Evolutionary conservation across 2,329 filamentous ascomycete species (phyloP).

Genomic region (Aspergillus transmontanensis): DNA sequence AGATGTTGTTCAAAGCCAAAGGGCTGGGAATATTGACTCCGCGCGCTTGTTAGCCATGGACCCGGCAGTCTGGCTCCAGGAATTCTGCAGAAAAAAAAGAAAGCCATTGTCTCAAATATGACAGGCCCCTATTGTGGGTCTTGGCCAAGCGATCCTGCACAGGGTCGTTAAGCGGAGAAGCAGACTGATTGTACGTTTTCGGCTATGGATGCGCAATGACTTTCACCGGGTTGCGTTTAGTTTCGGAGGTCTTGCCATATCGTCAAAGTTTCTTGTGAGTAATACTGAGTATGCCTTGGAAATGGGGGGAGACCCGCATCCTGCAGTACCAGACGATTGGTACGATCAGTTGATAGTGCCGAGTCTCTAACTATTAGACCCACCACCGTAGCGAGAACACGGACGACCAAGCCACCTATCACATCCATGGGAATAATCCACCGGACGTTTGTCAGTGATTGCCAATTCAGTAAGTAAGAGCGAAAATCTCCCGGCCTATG

Average conservation of each 20-base stretch:
- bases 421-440: slow-evolving; percentile 3
- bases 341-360: slow-evolving; percentile 1
- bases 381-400: background rate
- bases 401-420: background rate
- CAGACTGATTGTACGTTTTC: background rate
- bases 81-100: slow-evolving; percentile 2
- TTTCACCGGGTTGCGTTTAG: background rate
- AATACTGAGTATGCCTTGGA: background rate
- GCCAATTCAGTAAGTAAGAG: background rate
- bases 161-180: background rate
- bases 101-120: slow-evolving; percentile 6
- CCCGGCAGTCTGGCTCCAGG: background rate
- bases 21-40: slow-evolving; percentile 1
- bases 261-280: background rate
- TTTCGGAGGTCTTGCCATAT: slow-evolving; percentile 1
- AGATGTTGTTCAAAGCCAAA: slow-evolving; percentile 1
- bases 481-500: background rate
- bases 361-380: background rate
- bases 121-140: slow-evolving; percentile 6
- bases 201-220: background rate
- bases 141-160: background rate
- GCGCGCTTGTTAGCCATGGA: background rate
- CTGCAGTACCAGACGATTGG: slow-evolving; percentile 4
- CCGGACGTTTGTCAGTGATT: background rate
- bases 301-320: slow-evolving; percentile 1